Base-by-base conservation (phyloP, 2,329 filamentous ascomycete species). In the Blastomyces gilchristii region DNA sequence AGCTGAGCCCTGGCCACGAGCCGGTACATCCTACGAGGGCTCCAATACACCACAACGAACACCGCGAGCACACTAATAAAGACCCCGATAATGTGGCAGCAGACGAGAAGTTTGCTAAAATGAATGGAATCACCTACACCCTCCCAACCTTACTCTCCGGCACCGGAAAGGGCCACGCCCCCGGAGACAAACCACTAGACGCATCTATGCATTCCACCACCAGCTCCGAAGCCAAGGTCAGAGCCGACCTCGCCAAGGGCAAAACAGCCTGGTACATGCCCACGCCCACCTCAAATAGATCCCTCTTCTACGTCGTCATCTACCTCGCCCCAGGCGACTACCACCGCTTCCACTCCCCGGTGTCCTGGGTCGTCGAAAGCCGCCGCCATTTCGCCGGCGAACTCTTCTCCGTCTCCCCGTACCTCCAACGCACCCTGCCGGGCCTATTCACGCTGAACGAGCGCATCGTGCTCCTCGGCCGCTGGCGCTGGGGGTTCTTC, bases 401-500 rank as follows among this genome's bases (percentile, higher is more conserved):
- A 76, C 82, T 99, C 9, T 99, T 90, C 80, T 93, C 88, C 62
- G 94, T 99, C 4, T 96, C 91, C 0, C 94, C 94, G 0, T 99
- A 97, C 76, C 83, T 99, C 14, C 92, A 97, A 74, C 88, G 90
- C 67, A 96, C 90, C 0, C 82, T 99, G 0, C 94, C 94, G 0
- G 93, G 93, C 1, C 85, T 99, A 0, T 99, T 99, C 79, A 97
- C 93, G 0, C 82, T 99, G 25, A 99, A 99, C 76, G 94, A 99
- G 78, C 87, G 94, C 62, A 91, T 99, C 31, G 94, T 96, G 0
- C 84, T 99, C 0, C 82, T 99, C 1, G 94, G 94, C 22, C 85
- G 91, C 64, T 99, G 94, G 94, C 88, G 92, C 63, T 95, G 91
- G 84, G 94, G 94, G 22, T 97, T 99, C 83, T 99, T 99, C 81